Conservation (phyloP, 106 monocot species). For the Xerophyta viscosa region DNA sequence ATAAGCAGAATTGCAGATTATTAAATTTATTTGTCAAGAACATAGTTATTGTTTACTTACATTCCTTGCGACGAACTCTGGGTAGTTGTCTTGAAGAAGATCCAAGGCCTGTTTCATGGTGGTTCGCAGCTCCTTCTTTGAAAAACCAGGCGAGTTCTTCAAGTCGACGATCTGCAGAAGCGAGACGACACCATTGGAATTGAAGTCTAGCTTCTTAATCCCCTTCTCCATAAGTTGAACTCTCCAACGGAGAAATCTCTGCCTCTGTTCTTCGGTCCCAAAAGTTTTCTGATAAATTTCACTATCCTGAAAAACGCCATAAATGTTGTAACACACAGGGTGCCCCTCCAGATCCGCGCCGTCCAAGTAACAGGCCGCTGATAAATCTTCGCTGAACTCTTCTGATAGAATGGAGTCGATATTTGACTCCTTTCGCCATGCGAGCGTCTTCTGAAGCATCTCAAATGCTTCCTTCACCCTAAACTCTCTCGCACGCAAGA, state of each 20-base stretch:
- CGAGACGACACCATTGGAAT: conserved; percentile 29
- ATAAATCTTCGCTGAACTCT: conserved; percentile 23
- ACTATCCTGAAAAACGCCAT: conserved; percentile 40
- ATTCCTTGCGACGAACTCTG: conserved; percentile 66
- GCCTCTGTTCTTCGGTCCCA: conserved; percentile 48
- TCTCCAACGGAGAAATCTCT: conserved; percentile 59
- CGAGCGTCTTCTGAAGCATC: conserved; percentile 55
- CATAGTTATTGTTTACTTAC: conserved; percentile 25
- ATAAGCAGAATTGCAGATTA: background rate
- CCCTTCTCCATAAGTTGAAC: conserved; percentile 67
- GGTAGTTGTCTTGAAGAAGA: conserved; percentile 78
- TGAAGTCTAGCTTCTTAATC: conserved; percentile 50
- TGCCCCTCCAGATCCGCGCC: conserved; percentile 59
- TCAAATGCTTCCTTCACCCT: conserved; percentile 58
- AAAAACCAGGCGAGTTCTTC: conserved; percentile 36
- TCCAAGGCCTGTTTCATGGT: conserved; percentile 49
- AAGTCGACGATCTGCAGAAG: conserved; percentile 61
- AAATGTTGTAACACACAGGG: conserved; percentile 69
- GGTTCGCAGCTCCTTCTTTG: conserved; percentile 69
- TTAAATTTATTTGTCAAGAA: too few relatives aligned
- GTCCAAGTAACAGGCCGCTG: conserved; percentile 50
- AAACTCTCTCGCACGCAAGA: conserved; percentile 78
- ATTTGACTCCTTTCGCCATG: conserved; percentile 43
- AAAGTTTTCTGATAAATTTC: conserved; percentile 34
- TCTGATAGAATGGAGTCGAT: conserved; percentile 43